These are phyloP conservation scores for Talaromyces proteolyticus DNA, from an alignment of 495 filamentous ascomycete genomes.

Conservation along the genomic window DNA sequence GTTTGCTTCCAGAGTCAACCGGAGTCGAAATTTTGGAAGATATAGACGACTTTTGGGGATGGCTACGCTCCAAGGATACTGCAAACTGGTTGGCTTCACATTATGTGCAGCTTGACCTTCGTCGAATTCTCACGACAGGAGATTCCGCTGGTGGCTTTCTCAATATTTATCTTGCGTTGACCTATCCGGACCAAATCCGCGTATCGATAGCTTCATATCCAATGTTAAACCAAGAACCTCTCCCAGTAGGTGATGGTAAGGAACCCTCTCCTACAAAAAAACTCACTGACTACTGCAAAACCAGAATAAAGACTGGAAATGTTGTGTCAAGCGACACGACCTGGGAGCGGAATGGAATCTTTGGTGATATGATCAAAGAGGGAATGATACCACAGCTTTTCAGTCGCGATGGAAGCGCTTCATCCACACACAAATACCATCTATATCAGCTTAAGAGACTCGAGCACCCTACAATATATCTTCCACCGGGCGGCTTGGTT, in stretches of 20 bases:
- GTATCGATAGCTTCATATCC: constrained; percentile 17
- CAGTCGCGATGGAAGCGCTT: too few relatives aligned
- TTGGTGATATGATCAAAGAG: too few relatives aligned
- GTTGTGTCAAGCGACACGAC: too few relatives aligned
- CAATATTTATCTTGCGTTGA: constrained; percentile 19
- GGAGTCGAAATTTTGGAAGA: constrained; percentile 41
- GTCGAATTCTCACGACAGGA: constrained; percentile 21
- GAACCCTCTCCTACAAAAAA: too few relatives aligned
- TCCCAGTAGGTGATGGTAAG: too few relatives aligned
- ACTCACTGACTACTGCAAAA: too few relatives aligned
- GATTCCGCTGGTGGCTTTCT: constrained; percentile 30
- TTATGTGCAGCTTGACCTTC: constrained; percentile 12
- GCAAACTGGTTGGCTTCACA: constrained; percentile 11
- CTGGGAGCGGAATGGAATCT: too few relatives aligned
- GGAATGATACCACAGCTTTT: too few relatives aligned
- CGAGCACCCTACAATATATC: background rate
- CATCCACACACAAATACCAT: background rate
- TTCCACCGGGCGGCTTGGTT: background rate
- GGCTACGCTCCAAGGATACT: constrained; percentile 25
- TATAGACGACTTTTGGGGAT: constrained; percentile 43
- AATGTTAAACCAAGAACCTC: background rate
- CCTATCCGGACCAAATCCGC: constrained; percentile 17
- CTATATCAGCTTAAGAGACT: background rate
- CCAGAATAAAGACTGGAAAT: too few relatives aligned
- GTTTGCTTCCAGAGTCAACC: constrained; percentile 43